These are phyloP conservation scores for Cutaneotrichosporon arboriforme DNA, from an alignment of 1,284 basidiomycete genomes.

Conservation along the genomic window DNA sequence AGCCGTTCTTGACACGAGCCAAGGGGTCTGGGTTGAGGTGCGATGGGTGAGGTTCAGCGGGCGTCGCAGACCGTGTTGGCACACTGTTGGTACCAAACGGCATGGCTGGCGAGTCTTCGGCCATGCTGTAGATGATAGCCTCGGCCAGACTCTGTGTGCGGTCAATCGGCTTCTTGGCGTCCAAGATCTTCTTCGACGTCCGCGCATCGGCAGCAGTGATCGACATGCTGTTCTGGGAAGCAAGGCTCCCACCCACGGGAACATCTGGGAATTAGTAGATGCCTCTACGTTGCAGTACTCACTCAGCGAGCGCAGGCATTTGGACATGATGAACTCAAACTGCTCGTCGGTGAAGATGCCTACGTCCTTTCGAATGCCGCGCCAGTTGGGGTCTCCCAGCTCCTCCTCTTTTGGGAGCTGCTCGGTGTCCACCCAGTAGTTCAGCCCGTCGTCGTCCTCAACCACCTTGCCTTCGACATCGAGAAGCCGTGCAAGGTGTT, in stretches of 20 bases:
- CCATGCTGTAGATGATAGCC: constrained; percentile 86
- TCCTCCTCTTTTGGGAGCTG: constrained; percentile 55
- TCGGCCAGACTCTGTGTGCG: constrained; percentile 73
- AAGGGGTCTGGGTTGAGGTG: constrained; percentile 13
- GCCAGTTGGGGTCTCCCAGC: constrained; percentile 63
- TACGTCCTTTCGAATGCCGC: constrained; percentile 69
- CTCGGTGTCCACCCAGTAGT: constrained; percentile 36
- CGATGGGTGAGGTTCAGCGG: constrained; percentile 23
- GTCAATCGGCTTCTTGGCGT: constrained; percentile 71
- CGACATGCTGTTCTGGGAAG: constrained; percentile 40
- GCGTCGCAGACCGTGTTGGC: constrained; percentile 53
- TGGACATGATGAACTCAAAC: constrained; percentile 79
- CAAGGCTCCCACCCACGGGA: constrained; percentile 37
- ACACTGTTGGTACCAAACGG: constrained; percentile 31
- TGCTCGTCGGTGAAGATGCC: constrained; percentile 82
- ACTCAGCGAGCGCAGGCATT: constrained; percentile 84
- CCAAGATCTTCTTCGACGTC: constrained; percentile 59
- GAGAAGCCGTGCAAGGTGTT: constrained; percentile 30
- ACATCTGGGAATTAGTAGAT: constrained; percentile 50
- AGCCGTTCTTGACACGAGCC: constrained; percentile 32
- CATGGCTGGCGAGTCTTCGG: constrained; percentile 64
- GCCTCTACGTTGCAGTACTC: constrained; percentile 41
- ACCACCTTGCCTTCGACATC: constrained; percentile 36
- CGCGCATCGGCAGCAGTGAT: constrained; percentile 52
- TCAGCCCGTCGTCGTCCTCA: constrained; percentile 56